Evolutionary conservation across 176 grass and related monocot species (phyloP), one percentile per base, ranked within the genome.

Genomic region (Lolium perenne): DNA sequence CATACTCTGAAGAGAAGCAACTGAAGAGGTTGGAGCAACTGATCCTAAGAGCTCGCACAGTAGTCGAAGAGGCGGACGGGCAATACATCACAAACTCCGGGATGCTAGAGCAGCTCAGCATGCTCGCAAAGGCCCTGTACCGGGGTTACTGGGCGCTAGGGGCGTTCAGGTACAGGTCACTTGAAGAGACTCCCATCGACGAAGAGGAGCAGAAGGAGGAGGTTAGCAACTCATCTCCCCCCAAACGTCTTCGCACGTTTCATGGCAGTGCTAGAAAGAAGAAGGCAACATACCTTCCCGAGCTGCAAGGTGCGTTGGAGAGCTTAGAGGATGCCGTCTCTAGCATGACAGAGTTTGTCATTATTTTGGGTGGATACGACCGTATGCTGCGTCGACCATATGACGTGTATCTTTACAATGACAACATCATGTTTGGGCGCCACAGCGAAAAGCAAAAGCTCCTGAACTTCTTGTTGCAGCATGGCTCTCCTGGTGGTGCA

Each of bases 61-160:
- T 84, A 10, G 56, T 83, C 20, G 51, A 83, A 21, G 81, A 83
- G 67, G 81, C 67, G 1, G 20, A 83, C 3, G n/a, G 32, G 0
- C 32, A 2, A 35, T 35, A 35, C 32, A 35, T 35, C 32, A 35
- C 32, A 35, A 35, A 35, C 32, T 35, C 7, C 4, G 38, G 53
- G 3, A 83, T 83, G 81, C 4, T 83, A 0, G 15, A 14, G 2
- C 81, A 83, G 35, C 14, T 83, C 3, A 29, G 15, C n/a, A 29
- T 83, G 35, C 81, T 83, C 2, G 12, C 21, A 9, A 50, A 60
- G 1, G 81, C 67, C 13, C 72, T 83, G 81, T 83, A 73, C 67
- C 66, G 7, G 9, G 65, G 81, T 5, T 80, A 80, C 17, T 56
- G 38, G 21, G 72, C 47, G 16, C 23, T 75, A 29, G 72, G 72